A percentile compares a stretch with the other conserved stretches of the same genome.
These are phyloP conservation scores for Urostyla sp. DNA, from an alignment of 73 alveolate genomes.

Conservation along the genomic window DNA sequence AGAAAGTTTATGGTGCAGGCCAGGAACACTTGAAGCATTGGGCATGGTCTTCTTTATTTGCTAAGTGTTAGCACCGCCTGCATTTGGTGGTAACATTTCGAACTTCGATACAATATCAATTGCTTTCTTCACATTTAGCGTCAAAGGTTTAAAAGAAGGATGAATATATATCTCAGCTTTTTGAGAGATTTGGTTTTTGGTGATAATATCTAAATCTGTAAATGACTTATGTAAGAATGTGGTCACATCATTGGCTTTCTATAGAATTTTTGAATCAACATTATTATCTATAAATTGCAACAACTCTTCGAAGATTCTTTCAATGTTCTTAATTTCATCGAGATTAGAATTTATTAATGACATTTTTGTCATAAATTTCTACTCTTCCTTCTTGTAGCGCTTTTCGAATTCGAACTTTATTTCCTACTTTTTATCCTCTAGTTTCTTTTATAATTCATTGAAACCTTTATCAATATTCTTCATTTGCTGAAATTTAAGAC, in stretches of 20 bases:
- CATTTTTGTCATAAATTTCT: slow-evolving; percentile 64
- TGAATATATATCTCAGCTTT: slow-evolving; percentile 72
- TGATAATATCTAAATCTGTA: slow-evolving; percentile 71
- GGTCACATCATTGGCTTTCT: slow-evolving; percentile 74
- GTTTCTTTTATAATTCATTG: slow-evolving; percentile 64
- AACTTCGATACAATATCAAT: slow-evolving; percentile 70
- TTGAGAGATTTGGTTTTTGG: slow-evolving; percentile 70
- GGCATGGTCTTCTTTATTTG: neutral
- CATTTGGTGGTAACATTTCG: slow-evolving; percentile 75
- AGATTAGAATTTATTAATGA: slow-evolving; percentile 40
- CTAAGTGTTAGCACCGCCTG: slow-evolving; percentile 19
- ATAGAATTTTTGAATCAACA: slow-evolving; percentile 61
- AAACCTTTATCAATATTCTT: slow-evolving; percentile 77
- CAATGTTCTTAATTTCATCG: slow-evolving; percentile 68
- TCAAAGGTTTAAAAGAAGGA: slow-evolving; percentile 72
- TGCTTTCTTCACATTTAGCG: slow-evolving; percentile 76
- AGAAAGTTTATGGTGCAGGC: neutral
- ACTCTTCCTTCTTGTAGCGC: slow-evolving; percentile 74
- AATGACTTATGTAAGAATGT: slow-evolving; percentile 73
- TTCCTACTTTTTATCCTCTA: slow-evolving; percentile 74
- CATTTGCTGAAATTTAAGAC: slow-evolving; percentile 68
- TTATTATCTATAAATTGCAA: slow-evolving; percentile 63
- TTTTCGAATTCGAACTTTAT: slow-evolving; percentile 69
- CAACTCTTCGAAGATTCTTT: slow-evolving; percentile 68
- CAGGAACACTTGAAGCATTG: neutral